Conservation (phyloP, 208 protist species). For the Trypanosoma melophagium region DNA sequence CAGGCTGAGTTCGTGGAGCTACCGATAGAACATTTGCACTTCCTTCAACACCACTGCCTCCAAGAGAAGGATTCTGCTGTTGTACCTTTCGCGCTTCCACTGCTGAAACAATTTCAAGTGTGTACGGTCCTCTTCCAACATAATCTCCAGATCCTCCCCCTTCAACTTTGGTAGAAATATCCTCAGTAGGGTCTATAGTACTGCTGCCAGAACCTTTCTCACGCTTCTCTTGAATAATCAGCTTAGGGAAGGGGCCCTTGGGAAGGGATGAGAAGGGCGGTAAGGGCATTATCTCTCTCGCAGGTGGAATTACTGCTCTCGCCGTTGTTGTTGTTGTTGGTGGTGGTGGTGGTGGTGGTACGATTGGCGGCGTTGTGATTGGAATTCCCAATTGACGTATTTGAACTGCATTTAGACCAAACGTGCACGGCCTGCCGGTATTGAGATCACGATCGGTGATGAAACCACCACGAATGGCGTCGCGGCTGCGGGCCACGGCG, state of each 20-base stretch:
- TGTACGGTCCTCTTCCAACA: constrained; percentile 11
- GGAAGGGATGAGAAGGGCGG: too few relatives aligned
- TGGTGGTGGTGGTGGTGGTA: background rate
- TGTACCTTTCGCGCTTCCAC: background rate
- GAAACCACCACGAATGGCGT: constrained; percentile 40
- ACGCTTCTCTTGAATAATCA: background rate
- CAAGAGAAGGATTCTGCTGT: background rate
- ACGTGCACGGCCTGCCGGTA: constrained; percentile 45
- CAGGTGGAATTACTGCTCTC: too few relatives aligned
- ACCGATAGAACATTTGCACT: too few relatives aligned
- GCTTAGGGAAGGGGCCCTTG: too few relatives aligned
- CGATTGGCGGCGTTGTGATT: background rate
- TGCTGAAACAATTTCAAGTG: constrained; percentile 22
- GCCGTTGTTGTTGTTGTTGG: too few relatives aligned
- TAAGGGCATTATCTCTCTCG: too few relatives aligned
- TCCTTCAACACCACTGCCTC: background rate
- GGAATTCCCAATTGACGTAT: constrained; percentile 14
- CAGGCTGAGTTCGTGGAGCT: too few relatives aligned
- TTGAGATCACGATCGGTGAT: constrained; percentile 31
- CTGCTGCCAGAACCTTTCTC: background rate
- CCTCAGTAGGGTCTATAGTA: background rate
- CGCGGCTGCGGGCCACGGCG: constrained; percentile 24
- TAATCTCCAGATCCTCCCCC: background rate
- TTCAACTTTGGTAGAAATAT: background rate
- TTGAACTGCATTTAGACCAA: constrained; percentile 30